phyloP scores from a whole-genome alignment of 78 protist genomes.

The Dictyostelium brefeldianum region DNA sequence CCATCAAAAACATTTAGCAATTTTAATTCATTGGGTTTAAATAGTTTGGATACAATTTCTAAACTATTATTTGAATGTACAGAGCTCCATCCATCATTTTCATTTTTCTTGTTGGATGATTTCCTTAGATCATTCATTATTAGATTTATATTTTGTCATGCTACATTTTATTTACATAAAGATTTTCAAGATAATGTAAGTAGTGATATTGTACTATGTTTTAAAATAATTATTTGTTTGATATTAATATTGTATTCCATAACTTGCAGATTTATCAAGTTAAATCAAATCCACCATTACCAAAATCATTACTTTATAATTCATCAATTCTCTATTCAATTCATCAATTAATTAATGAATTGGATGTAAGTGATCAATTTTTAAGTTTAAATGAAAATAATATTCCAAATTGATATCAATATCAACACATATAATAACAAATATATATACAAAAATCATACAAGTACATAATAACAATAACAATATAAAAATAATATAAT shows the following conservation, averaged over 20 bases:
- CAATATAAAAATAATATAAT: not conserved
- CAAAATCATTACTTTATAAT: slow-evolving; percentile 10
- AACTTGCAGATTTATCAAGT: slow-evolving; percentile 57
- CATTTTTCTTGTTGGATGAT: slow-evolving; percentile 64
- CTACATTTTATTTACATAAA: slow-evolving; percentile 51
- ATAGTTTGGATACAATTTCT: not conserved
- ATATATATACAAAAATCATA: not conserved
- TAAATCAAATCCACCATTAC: slow-evolving; percentile 39
- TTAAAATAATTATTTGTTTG: not conserved
- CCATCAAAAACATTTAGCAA: not conserved
- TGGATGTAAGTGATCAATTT: slow-evolving; percentile 45
- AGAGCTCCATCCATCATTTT: slow-evolving; percentile 21
- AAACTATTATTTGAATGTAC: slow-evolving; percentile 35
- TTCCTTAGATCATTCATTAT: slow-evolving; percentile 66
- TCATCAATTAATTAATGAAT: not conserved
- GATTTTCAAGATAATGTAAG: slow-evolving; percentile 66
- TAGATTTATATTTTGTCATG: slow-evolving; percentile 77
- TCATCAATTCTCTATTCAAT: slow-evolving; percentile 6
- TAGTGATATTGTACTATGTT: not conserved
- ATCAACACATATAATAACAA: not conserved
- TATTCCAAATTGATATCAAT: not conserved
- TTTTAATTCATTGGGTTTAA: slow-evolving; percentile 6
- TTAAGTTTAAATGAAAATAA: not conserved
- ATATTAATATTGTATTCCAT: not conserved
- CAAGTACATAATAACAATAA: not conserved